A percentile compares a stretch with the other conserved stretches of the same genome.
These are phyloP conservation scores for Wallacemonas sp. DNA, from an alignment of 208 protist species.

Conservation along the genomic window DNA sequence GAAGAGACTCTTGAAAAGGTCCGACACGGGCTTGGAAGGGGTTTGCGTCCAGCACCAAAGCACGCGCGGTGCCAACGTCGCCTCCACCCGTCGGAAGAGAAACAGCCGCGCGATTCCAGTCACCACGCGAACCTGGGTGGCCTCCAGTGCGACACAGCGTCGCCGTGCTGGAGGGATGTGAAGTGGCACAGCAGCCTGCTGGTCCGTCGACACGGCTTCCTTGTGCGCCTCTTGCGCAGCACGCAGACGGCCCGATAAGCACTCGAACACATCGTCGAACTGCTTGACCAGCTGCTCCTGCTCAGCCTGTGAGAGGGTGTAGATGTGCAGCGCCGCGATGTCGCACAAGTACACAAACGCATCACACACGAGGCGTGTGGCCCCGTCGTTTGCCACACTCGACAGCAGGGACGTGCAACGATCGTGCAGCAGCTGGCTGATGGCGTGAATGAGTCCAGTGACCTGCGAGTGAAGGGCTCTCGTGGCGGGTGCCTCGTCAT, in stretches of 20 bases:
- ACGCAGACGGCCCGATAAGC: slow-evolving; percentile 19
- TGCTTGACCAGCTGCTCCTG: slow-evolving; percentile 52
- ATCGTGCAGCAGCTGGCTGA: slow-evolving; percentile 5
- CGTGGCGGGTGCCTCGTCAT: background rate
- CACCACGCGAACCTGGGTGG: slow-evolving; percentile 59
- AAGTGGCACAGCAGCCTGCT: slow-evolving; percentile 12
- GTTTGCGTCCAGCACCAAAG: slow-evolving; percentile 68
- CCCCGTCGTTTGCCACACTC: background rate
- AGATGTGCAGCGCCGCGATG: slow-evolving; percentile 47
- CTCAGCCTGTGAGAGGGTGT: slow-evolving; percentile 51
- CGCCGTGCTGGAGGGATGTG: slow-evolving; percentile 37
- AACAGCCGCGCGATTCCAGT: slow-evolving; percentile 61
- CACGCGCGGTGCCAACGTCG: slow-evolving; percentile 39
- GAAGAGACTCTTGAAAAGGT: slow-evolving; percentile 81
- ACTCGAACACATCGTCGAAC: slow-evolving; percentile 44
- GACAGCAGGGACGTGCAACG: background rate
- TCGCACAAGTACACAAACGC: slow-evolving; percentile 66
- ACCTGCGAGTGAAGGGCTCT: background rate
- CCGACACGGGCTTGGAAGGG: slow-evolving; percentile 64
- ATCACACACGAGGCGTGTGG: slow-evolving; percentile 8
- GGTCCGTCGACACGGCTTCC: slow-evolving; percentile 23
- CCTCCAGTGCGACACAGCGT: slow-evolving; percentile 38
- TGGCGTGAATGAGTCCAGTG: background rate
- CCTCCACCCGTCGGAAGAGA: slow-evolving; percentile 51
- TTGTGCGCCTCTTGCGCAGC: slow-evolving; percentile 42